These are phyloP conservation scores for Phytopythium cucurbitacearum DNA, from an alignment of 352 stramenopile genomes.

Conservation along the genomic window DNA sequence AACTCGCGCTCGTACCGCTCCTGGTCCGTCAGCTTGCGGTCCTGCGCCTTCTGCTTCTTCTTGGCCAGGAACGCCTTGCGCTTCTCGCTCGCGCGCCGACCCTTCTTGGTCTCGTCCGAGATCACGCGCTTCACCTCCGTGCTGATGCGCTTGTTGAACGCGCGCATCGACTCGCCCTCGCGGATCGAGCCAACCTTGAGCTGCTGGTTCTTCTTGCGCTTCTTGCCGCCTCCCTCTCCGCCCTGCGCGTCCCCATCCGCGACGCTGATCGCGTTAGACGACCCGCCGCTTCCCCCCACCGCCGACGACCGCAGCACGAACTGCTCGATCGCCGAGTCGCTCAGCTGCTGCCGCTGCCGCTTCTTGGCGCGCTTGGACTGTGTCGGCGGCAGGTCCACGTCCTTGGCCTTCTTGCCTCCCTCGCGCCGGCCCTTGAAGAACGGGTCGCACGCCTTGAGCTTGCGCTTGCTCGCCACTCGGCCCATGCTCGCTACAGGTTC, in stretches of 20 bases:
- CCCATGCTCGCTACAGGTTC: conserved; percentile 34
- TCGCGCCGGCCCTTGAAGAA: conserved; percentile 83
- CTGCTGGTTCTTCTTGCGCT: conserved; percentile 32
- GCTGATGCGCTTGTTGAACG: conserved; percentile 84
- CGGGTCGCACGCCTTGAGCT: conserved; percentile 84
- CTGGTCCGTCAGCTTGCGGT: conserved; percentile 79
- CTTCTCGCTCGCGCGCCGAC: conserved; percentile 64
- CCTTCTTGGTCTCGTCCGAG: conserved; percentile 81
- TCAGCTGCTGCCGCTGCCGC: conserved; percentile 57
- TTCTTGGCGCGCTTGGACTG: conserved; percentile 81
- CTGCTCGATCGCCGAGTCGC: conserved; percentile 58
- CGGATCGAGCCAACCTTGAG: conserved; percentile 55
- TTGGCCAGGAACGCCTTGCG: conserved; percentile 68
- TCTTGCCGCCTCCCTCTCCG: conserved; percentile 16
- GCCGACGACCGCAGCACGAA: conserved; percentile 54
- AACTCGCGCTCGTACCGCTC: conserved; percentile 76
- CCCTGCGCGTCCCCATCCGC: neutral
- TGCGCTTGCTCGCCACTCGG: conserved; percentile 68
- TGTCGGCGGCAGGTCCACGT: conserved; percentile 61
- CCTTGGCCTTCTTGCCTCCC: conserved; percentile 66
- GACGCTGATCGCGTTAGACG: conserved; percentile 6
- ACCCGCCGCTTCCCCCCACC: conserved; percentile 12
- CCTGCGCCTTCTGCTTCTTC: conserved; percentile 72
- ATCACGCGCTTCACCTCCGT: conserved; percentile 81
- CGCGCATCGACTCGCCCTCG: conserved; percentile 71